Evolutionary conservation across 495 filamentous ascomycete species (phyloP).

Genomic region (Penicillium canescens): DNA sequence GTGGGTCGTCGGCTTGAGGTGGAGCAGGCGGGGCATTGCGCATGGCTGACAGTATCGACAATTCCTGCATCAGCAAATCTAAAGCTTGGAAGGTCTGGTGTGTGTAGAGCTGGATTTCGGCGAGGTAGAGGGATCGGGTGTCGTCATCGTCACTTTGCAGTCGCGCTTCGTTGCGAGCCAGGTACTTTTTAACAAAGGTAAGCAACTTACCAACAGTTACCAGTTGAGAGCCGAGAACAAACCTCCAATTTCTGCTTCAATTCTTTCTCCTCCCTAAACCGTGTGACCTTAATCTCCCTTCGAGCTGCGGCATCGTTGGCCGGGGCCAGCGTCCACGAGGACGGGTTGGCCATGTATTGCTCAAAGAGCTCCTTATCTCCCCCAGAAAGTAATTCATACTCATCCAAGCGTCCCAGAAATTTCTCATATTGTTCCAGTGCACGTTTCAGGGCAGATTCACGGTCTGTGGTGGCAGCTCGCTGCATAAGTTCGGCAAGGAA

Average conservation of each 20-base stretch:
- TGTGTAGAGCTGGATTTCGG: constrained; percentile 66
- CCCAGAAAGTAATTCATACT: constrained; percentile 69
- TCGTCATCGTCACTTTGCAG: constrained; percentile 75
- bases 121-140: constrained; percentile 73
- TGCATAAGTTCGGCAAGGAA: constrained; percentile 67
- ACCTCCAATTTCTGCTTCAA: constrained; percentile 82
- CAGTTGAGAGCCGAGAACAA: constrained; percentile 6
- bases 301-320: constrained; percentile 69
- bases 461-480: constrained; percentile 53
- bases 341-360: constrained; percentile 64
- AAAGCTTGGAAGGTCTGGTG: constrained; percentile 84
- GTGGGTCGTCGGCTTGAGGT: constrained; percentile 46
- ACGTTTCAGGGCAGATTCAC: constrained; percentile 60
- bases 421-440: constrained; percentile 71
- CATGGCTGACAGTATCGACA: constrained; percentile 75
- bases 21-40: constrained; percentile 44
- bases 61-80: constrained; percentile 80
- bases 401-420: constrained; percentile 73
- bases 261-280: constrained; percentile 84
- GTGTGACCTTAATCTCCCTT: constrained; percentile 79
- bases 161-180: constrained; percentile 58
- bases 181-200: constrained; percentile 44
- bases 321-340: constrained; percentile 67
- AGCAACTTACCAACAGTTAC: constrained; percentile 15
- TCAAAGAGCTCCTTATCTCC: constrained; percentile 71